Percentiles rank a stretch among this genome's conserved stretches.
phyloP scores from a whole-genome alignment of 495 filamentous ascomycete species.

The Massariosphaeria phaeospora region DNA sequence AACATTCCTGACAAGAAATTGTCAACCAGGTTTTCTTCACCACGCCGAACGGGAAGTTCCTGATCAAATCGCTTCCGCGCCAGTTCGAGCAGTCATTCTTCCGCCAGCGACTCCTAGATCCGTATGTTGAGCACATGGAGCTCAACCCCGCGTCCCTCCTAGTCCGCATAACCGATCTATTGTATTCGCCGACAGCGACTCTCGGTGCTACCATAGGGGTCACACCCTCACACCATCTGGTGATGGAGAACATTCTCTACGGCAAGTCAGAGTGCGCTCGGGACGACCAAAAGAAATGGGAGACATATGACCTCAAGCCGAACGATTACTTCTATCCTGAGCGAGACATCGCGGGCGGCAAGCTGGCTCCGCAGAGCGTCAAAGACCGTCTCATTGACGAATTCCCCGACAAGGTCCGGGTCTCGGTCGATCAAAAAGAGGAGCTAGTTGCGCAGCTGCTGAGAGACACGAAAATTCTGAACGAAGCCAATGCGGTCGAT shows the following conservation, averaged over 20 bases:
- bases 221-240: conserved; percentile 60
- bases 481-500: conserved; percentile 58
- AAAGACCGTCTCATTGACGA: conserved; percentile 56
- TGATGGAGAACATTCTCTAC: conserved; percentile 68
- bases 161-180: conserved; percentile 64
- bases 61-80: conserved; percentile 64
- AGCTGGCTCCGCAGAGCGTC: conserved; percentile 54
- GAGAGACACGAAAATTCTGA: conserved; percentile 56
- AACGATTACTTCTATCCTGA: conserved; percentile 68
- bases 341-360: conserved; percentile 58
- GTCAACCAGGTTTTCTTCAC: conserved; percentile 58
- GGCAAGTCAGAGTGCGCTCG: conserved; percentile 45
- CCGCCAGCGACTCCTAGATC: conserved; percentile 54
- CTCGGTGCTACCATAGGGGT: conserved; percentile 52
- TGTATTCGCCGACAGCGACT: conserved; percentile 49
- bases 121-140: conserved; percentile 58
- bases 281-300: conserved; percentile 46
- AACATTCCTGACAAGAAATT: not conserved
- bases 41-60: conserved; percentile 55
- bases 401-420: conserved; percentile 59
- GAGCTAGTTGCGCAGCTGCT: conserved; percentile 49
- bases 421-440: conserved; percentile 49
- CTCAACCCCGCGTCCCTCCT: conserved; percentile 53
- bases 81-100: conserved; percentile 66
- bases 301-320: conserved; percentile 67